These are phyloP conservation scores for Diophrys appendiculata DNA, from an alignment of 73 alveolate genomes.

Conservation along the genomic window DNA sequence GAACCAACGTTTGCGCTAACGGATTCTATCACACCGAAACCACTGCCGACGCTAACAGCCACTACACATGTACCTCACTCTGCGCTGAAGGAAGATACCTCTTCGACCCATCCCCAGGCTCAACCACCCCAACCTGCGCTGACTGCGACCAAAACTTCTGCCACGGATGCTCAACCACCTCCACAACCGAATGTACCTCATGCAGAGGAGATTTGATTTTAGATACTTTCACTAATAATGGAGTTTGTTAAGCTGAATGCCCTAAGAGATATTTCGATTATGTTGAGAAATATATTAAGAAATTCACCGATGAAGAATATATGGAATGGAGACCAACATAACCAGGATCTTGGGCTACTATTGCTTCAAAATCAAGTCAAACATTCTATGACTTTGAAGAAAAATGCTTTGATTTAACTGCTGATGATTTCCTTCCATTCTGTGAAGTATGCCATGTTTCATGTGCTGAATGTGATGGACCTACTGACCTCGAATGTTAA, in stretches of 20 bases:
- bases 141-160: not conserved
- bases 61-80: not conserved
- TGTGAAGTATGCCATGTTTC: not conserved
- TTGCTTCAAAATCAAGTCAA: not conserved
- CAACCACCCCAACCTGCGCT: not conserved
- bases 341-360: not conserved
- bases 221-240: not conserved
- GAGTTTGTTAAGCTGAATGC: not conserved
- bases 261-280: not conserved
- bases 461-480: not conserved
- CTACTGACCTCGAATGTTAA: not conserved
- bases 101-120: not conserved
- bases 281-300: not conserved
- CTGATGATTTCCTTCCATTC: not conserved
- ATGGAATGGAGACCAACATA: not conserved
- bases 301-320: not conserved
- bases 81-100: not conserved
- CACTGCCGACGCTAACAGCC: not conserved
- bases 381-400: not conserved
- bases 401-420: not conserved
- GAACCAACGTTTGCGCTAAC: not conserved
- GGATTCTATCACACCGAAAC: not conserved
- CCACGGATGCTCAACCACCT: not conserved
- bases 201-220: not conserved
- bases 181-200: not conserved